Evolutionary conservation across 495 filamentous ascomycete genomes (phyloP), one percentile per base, ranked within the genome.

Genomic region (Aspergillus sclerotiicarbonarius): DNA sequence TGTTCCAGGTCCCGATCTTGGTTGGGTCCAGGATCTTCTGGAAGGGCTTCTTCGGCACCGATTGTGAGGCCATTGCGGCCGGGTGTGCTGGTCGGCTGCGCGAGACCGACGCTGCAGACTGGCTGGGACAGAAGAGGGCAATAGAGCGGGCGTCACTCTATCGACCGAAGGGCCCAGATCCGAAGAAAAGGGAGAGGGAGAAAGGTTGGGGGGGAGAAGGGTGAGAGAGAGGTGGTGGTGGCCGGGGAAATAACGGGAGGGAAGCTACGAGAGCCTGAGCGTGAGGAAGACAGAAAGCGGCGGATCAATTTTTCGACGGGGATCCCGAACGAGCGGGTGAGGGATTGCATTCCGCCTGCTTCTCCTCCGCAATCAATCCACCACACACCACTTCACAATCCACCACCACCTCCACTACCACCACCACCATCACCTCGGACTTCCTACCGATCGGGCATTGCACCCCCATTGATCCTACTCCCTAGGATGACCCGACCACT

Each of bases 11-110:
- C 43, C 68, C 67, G 53, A 79, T 65, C 68, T 73, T 75, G 65
- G 76, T 79, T 33, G 76, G 70, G 60, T 79, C 76, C 51, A 79
- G 66, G 64, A 74, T 67, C 66, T 76, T 76, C 61, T 71, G 62
- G 61, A 76, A 63, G 31, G 64, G 61, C 30, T 30, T 21, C 64
- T 71, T 70, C 56, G 56, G 29, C 9, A 65, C 56, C 57, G 65
- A 37, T 61, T 69, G 60, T 33, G 72, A 71, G 72, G 73, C 72
- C 76, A 79, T 79, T 69, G 64, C 65, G 75, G 70, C 73, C 67
- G 58, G 45, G 37, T 37, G 31, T 25, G 57, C 46, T 48, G 35
- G 49, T 29, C 6, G 21, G 9, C 45, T 54, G 35, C 50, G 59
- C 49, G 51, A 56, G 44, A 9, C 18, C 53, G 33, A 8, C 15